phyloP scores from a whole-genome alignment of 345 rosid genomes.

The Eucalyptus marginata region DNA sequence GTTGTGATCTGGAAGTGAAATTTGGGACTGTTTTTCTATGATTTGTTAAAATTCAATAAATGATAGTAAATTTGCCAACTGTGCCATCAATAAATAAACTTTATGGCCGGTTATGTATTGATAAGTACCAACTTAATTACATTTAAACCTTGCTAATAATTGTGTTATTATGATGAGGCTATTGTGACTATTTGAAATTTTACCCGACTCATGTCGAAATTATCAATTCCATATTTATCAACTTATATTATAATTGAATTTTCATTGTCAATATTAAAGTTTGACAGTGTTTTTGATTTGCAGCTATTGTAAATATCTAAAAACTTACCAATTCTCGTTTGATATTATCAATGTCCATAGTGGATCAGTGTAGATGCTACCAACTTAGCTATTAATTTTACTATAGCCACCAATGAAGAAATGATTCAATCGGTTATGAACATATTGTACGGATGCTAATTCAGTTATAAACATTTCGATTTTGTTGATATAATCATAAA shows the following conservation, averaged over 20 bases:
- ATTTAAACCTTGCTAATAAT: background rate
- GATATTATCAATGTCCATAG: background rate
- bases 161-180: background rate
- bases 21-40: background rate
- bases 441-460: accelerated
- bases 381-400: background rate
- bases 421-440: background rate
- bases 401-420: background rate
- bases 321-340: background rate
- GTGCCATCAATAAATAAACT: background rate
- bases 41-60: background rate
- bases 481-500: background rate
- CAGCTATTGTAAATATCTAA: background rate
- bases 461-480: background rate
- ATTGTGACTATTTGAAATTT: background rate
- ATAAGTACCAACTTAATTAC: background rate
- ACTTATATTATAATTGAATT: background rate
- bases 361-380: background rate
- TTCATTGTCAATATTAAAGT: background rate
- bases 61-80: background rate
- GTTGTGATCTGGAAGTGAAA: background rate
- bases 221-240: background rate
- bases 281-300: background rate
- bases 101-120: background rate
- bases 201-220: background rate